Percentiles rank a stretch among this genome's conserved stretches.
phyloP scores from a whole-genome alignment of 352 stramenopile species.

The Pythium pyrilobum region DNA sequence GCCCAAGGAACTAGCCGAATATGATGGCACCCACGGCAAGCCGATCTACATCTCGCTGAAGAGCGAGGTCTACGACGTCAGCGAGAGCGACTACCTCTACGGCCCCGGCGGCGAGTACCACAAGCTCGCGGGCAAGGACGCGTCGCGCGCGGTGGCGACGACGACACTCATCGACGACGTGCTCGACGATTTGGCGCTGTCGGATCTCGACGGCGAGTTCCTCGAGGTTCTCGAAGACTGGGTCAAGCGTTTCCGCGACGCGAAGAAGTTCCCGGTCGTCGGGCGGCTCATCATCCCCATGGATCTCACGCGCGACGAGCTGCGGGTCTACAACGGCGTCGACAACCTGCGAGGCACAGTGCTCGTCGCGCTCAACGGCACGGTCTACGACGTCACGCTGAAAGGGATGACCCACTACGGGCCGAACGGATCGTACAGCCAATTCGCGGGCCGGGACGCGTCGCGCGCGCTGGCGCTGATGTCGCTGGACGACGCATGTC shows the following conservation, averaged over 20 bases:
- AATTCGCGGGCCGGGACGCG: conserved; percentile 93
- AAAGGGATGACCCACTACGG: conserved; percentile 90
- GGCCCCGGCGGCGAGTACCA: conserved; percentile 82
- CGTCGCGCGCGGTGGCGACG: conserved; percentile 85
- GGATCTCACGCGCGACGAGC: conserved; percentile 50
- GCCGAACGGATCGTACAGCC: conserved; percentile 84
- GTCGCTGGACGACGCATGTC: conserved; percentile 89
- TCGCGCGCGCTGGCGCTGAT: conserved; percentile 92
- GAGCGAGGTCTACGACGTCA: conserved; percentile 94
- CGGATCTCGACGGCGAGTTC: conserved; percentile 29
- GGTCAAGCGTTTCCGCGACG: conserved; percentile 80
- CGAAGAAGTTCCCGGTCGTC: conserved; percentile 87
- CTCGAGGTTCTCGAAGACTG: conserved; percentile 53
- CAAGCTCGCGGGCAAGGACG: conserved; percentile 88
- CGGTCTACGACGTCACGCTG: conserved; percentile 93
- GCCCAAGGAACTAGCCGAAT: conserved; percentile 66
- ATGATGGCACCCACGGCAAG: conserved; percentile 75
- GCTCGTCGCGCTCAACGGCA: conserved; percentile 84
- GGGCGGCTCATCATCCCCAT: conserved; percentile 72
- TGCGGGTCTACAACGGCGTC: conserved; percentile 70
- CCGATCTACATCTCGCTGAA: conserved; percentile 90
- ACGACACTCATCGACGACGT: conserved; percentile 75
- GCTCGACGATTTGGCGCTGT: conserved; percentile 48
- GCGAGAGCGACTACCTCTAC: conserved; percentile 80
- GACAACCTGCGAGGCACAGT: conserved; percentile 65